Evolutionary conservation across 345 rosid genomes (phyloP).

Genomic region (Aquilaria malaccensis): DNA sequence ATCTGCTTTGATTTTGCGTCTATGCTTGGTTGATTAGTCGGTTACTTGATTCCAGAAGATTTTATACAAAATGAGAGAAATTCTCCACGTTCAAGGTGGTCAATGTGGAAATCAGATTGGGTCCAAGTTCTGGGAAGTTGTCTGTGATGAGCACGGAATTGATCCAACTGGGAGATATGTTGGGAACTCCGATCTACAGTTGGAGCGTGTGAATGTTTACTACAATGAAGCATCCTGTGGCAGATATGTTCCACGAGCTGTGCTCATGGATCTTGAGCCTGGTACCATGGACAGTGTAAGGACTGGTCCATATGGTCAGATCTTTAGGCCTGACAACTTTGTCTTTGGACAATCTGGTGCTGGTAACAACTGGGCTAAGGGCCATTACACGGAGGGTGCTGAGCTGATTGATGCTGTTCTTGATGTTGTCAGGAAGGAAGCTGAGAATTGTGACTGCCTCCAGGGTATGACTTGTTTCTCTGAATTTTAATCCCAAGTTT

Average conservation of each 20-base stretch:
- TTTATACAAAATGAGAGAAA: constrained; percentile 15
- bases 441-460: constrained; percentile 29
- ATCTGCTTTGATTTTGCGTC: neutral
- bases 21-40: neutral
- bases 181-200: constrained; percentile 19
- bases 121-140: constrained; percentile 16
- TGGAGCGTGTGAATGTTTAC: constrained; percentile 24
- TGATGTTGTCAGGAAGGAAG: constrained; percentile 31
- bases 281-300: constrained; percentile 27
- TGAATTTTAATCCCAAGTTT: neutral
- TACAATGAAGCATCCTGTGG: constrained; percentile 24
- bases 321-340: constrained; percentile 24
- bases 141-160: constrained; percentile 18
- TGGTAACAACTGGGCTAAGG: constrained; percentile 25
- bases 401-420: constrained; percentile 28
- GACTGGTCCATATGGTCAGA: constrained; percentile 25
- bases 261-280: constrained; percentile 26
- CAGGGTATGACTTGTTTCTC: constrained; percentile 15
- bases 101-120: constrained; percentile 27
- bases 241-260: constrained; percentile 21
- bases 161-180: constrained; percentile 21
- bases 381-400: constrained; percentile 25
- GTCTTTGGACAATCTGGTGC: constrained; percentile 27
- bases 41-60: neutral
- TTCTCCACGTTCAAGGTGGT: constrained; percentile 23